Percentiles rank a stretch among this genome's conserved stretches.
phyloP scores from a whole-genome alignment of 2,329 filamentous ascomycete genomes.

The Hirsutella thompsonii region DNA sequence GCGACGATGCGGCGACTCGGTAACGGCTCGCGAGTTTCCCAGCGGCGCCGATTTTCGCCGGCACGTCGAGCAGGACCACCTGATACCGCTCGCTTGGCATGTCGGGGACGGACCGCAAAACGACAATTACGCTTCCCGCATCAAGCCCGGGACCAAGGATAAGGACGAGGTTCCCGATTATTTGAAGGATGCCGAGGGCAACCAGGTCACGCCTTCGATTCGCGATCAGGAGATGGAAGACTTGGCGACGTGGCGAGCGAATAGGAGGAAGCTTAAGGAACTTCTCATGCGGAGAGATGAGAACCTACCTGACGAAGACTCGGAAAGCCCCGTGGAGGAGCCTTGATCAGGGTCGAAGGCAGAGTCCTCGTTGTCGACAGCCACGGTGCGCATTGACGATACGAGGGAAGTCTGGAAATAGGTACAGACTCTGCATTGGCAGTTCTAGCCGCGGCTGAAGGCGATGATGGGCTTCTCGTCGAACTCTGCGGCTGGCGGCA shows the following conservation, averaged over 20 bases:
- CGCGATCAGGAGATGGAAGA: conserved; percentile 37
- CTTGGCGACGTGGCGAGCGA: conserved; percentile 27
- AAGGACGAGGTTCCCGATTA: conserved; percentile 28
- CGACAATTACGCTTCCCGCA: conserved; percentile 4
- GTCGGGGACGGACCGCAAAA: conserved; percentile 46
- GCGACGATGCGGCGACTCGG: conserved; percentile 15
- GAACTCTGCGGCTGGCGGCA: too few relatives aligned
- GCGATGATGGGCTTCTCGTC: too few relatives aligned
- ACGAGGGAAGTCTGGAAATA: too few relatives aligned
- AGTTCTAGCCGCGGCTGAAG: too few relatives aligned
- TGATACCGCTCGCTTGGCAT: conserved; percentile 42
- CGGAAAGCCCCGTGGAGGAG: conserved; percentile 12
- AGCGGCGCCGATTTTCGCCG: conserved; percentile 24
- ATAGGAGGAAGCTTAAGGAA: conserved; percentile 29
- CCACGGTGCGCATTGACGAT: too few relatives aligned
- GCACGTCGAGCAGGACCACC: conserved; percentile 42
- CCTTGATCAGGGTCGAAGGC: too few relatives aligned
- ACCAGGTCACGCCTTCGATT: conserved; percentile 46
- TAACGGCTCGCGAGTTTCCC: conserved; percentile 20
- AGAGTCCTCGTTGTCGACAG: too few relatives aligned
- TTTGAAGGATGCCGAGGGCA: conserved; percentile 36
- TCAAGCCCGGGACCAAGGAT: conserved; percentile 1
- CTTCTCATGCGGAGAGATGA: conserved; percentile 29
- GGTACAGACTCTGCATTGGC: too few relatives aligned
- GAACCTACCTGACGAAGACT: conserved; percentile 31